Base-by-base conservation (phyloP, 345 rosid genomes). In the Hevea brasiliensis region DNA sequence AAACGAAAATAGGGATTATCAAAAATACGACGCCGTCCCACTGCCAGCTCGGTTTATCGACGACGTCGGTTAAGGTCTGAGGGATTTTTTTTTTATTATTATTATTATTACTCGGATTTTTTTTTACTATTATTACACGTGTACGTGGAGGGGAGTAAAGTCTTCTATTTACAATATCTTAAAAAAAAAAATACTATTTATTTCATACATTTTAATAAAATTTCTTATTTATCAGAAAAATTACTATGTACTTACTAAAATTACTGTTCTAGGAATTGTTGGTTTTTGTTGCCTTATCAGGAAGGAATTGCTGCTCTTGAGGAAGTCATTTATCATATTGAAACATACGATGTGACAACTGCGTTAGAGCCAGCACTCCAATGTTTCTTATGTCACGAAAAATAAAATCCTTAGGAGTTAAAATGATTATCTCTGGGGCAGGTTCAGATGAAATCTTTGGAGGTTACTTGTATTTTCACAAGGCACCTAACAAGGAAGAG, bases 351-450 rank as follows among this genome's bases (percentile, higher is more conserved):
- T 72, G 92, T 91, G 81, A 91, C 97, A 44, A 91, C 92, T 13
- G 62, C n/a, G n/a, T 91, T 77, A 89, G 97, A 83, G 97, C 97
- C 56, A 91, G 97, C 84, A 89, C 94, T 37, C 97, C 94, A 2
- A 89, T 91, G 97, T 91, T 91, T 87, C 92, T 91, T 17, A 91
- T 91, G 97, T 91, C 97, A 9, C 84, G 94, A 71, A 91, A 91
- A 84, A 88, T 91, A 76, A 91, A 88, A 81, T 91, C 97, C 20
- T 86, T 91, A 68, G 94, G 97, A 70, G 97, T 89, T 59, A 91
- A 91, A 81, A 91, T 91, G 97, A 94, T 91, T 76, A 76, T 91
- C 45, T 91, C 97, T 68, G 97, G 97, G 64, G 97, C 89, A 81
- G 94, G 97, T 40, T 91, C 97, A 9, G 97, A 91, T 78, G 97